Evolutionary conservation across 1,284 basidiomycete genomes (phyloP), one percentile per base, ranked within the genome.

Genomic region (Leccinum pallidistipes): DNA sequence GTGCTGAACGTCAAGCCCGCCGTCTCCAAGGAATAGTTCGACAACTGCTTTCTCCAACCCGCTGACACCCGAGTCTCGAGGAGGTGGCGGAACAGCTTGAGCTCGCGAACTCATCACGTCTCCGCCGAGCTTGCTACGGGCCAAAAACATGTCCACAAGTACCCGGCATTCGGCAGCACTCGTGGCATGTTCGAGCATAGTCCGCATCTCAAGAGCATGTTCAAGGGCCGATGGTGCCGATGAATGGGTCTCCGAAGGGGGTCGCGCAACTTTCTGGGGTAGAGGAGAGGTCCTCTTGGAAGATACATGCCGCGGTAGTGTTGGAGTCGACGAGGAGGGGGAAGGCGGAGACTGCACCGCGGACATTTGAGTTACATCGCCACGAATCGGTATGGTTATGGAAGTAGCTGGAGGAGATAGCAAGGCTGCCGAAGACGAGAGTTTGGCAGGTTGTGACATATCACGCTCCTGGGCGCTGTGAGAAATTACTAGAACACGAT

Each of bases 81-180:
- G 47, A n/a, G 61, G 38, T 43, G 63, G 52, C 4, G 60, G 36
- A 14, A 55, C 7, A 36, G 58, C 8, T n/a, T 55, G 43, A 3
- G 54, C 31, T 49, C 34, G 65, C 14, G 60, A 57, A 43, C 65
- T 56, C 18, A 58, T 54, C 43, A 68, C 58, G 57, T 78, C 72
- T 32, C 69, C 40, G 12, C 59, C 34, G 27, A 77, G 66, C 52
- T 82, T 76, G 27, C 88, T 83, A 68, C 86, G 85, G 24, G 85
- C 81, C 57, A 95, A 79, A 74, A 92, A 90, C 78, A 93, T 90
- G 66, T 92, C 88, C 47, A 94, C 81, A 47, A 95, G 85, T 36
- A 95, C 79, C 55, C 91, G 88, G 71, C 93, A 95, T 78, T 96
- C 94, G 63, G 90, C 87, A 45, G 85, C 89, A 34, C 82, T 86